Conservation (phyloP, 106 monocot species). For the Amphibolis antarctica region DNA sequence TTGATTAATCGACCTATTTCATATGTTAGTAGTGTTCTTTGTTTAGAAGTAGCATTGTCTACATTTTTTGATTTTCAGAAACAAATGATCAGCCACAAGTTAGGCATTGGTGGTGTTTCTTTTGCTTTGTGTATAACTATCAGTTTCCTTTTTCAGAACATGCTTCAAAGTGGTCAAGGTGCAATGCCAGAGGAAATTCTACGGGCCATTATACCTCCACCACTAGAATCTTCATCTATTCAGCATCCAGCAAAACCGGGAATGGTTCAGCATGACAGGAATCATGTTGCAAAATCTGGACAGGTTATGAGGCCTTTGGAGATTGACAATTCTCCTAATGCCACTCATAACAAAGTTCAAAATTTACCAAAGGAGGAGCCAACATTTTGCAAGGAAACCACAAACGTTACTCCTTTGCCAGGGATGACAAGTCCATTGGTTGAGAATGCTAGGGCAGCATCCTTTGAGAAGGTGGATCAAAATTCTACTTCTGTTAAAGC, state of each 20-base stretch:
- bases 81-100: background rate
- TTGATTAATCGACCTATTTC: background rate
- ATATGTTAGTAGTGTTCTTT: background rate
- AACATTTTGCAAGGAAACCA: background rate
- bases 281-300: conserved; percentile 18
- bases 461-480: conserved; percentile 32
- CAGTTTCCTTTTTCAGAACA: conserved; percentile 3
- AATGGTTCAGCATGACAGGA: conserved; percentile 23
- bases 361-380: conserved; percentile 32
- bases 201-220: conserved; percentile 59
- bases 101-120: background rate
- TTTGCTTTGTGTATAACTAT: background rate
- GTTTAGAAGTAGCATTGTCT: background rate
- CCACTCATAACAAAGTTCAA: conserved; percentile 15
- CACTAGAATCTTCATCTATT: conserved; percentile 51
- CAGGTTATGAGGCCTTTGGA: conserved; percentile 35
- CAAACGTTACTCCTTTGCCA: background rate
- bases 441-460: conserved; percentile 22
- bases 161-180: conserved; percentile 72
- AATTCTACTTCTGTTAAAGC: conserved; percentile 38
- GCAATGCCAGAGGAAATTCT: conserved; percentile 77
- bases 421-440: conserved; percentile 16
- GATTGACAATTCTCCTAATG: conserved; percentile 19
- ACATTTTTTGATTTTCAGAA: background rate
- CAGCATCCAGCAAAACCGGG: conserved; percentile 13